These are phyloP conservation scores for Monilinia fructigena DNA, from an alignment of 2,329 filamentous ascomycete genomes.

Conservation along the genomic window DNA sequence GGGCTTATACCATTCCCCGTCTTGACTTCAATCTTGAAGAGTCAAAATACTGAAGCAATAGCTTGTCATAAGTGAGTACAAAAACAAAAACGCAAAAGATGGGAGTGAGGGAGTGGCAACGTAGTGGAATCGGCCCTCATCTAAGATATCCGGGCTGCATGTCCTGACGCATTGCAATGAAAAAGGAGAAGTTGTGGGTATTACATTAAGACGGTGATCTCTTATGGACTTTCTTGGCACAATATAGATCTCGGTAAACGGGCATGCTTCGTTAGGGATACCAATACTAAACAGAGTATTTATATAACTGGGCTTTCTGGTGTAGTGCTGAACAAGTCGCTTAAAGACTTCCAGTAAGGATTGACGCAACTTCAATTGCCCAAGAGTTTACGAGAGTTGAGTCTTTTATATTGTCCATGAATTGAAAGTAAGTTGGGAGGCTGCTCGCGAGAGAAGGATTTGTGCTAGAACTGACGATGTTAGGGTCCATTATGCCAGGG, in stretches of 20 bases:
- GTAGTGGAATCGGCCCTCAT: background rate
- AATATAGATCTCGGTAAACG: background rate
- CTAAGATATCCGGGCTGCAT: background rate
- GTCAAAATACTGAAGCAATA: no score
- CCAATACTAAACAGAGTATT: background rate
- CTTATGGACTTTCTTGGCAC: background rate
- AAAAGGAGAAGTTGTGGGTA: background rate
- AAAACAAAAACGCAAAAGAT: background rate
- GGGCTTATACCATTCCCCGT: no score
- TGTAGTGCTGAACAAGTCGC: background rate
- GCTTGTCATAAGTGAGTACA: no score
- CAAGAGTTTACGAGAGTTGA: background rate
- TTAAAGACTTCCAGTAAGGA: background rate
- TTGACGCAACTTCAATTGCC: background rate
- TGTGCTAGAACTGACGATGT: background rate
- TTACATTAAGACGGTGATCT: background rate
- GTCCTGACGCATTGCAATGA: background rate
- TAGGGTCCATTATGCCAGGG: background rate
- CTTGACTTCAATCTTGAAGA: no score
- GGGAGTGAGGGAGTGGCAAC: background rate
- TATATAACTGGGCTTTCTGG: background rate
- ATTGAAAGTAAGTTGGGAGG: background rate
- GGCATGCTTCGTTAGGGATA: background rate
- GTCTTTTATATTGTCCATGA: background rate
- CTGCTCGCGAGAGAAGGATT: background rate